A percentile compares a stretch with the other conserved stretches of the same genome.
phyloP scores from a whole-genome alignment of 768 basidiomycete genomes.

The Tephrocybe sp. region DNA sequence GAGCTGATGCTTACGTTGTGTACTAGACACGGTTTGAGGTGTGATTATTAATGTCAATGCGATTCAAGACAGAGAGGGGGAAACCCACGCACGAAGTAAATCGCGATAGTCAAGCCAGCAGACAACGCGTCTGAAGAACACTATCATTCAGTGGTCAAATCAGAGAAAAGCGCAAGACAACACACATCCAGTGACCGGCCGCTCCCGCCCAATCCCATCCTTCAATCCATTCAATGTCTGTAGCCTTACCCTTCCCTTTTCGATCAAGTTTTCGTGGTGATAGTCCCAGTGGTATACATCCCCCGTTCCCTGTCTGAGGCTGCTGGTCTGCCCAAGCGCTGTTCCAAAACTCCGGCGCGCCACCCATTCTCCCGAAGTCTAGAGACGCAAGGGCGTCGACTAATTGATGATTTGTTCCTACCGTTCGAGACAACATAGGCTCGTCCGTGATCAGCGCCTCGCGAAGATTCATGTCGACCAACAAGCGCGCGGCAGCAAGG shows the following conservation, averaged over 20 bases:
- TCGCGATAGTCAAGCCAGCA: constrained; percentile 63
- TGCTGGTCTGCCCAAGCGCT: constrained; percentile 1
- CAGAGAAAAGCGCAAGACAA: neutral
- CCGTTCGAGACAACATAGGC: neutral
- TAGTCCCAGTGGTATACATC: neutral
- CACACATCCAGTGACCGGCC: constrained; percentile 53
- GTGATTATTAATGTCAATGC: neutral
- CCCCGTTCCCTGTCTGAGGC: neutral
- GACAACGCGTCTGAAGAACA: constrained; percentile 43
- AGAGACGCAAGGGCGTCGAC: constrained; percentile 21
- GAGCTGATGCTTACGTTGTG: constrained; percentile 40
- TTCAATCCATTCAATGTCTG: constrained; percentile 16
- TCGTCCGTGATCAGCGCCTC: constrained; percentile 29
- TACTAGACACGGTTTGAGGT: constrained; percentile 21
- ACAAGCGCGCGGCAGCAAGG: constrained; percentile 48
- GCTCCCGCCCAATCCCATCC: constrained; percentile 67
- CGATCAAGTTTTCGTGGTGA: constrained; percentile 2
- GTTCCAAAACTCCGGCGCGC: constrained; percentile 41
- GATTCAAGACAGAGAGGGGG: neutral
- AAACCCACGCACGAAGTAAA: constrained; percentile 40
- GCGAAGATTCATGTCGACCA: constrained; percentile 52
- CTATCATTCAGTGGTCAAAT: neutral
- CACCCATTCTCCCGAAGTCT: constrained; percentile 40
- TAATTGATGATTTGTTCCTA: neutral
- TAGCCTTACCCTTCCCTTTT: constrained; percentile 20